Conservation (phyloP, 768 basidiomycete species). For the Termitomyces sp. region DNA sequence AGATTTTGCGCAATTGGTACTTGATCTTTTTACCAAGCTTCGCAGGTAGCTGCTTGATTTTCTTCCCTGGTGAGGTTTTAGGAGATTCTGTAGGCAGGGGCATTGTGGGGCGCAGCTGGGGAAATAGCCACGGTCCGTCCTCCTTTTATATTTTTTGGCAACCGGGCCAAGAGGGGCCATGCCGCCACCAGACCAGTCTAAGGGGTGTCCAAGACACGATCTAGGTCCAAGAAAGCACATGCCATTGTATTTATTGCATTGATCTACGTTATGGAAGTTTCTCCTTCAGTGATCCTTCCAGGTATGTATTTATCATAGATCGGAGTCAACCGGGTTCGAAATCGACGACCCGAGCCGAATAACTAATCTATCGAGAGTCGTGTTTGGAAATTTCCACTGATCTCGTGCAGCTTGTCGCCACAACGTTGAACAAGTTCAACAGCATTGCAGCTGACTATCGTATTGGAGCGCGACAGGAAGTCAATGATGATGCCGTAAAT, state of each 20-base stretch:
- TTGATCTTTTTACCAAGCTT: conserved; percentile 25
- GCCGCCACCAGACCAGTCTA: background rate
- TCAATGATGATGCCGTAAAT: conserved; percentile 21
- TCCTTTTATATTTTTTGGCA: conserved; percentile 18
- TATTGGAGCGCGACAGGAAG: conserved; percentile 21
- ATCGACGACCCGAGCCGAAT: conserved; percentile 5
- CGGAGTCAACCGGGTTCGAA: background rate
- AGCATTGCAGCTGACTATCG: background rate
- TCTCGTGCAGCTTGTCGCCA: background rate
- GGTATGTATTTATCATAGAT: background rate
- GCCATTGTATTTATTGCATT: background rate
- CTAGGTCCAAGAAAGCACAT: conserved; percentile 1
- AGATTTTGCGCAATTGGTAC: conserved; percentile 15
- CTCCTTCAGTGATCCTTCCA: background rate
- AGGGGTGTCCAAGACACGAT: background rate
- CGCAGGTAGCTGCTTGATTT: conserved; percentile 22
- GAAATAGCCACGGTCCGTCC: background rate
- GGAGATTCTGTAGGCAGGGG: conserved; percentile 9
- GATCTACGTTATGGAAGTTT: background rate
- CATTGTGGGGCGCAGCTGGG: conserved; percentile 10
- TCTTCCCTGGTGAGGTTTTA: conserved; percentile 18
- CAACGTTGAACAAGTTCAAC: too few relatives aligned
- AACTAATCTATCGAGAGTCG: background rate
- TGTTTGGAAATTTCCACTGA: background rate
- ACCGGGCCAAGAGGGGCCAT: conserved; percentile 9